Percentiles rank a stretch among this genome's conserved stretches.
phyloP scores from a whole-genome alignment of 2,329 filamentous ascomycete genomes.

The Ceratocystis alfenasii region DNA sequence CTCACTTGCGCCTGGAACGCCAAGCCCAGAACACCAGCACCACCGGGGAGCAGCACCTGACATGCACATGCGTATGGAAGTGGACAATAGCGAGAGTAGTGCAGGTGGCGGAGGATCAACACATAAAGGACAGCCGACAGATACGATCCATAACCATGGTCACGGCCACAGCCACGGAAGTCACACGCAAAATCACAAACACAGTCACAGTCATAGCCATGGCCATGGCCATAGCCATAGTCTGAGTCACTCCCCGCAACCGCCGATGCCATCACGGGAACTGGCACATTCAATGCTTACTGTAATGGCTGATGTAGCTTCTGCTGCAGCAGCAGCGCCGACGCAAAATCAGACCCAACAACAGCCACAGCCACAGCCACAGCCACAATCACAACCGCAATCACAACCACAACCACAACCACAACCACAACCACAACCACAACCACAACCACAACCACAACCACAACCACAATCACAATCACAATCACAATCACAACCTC shows the following conservation, averaged over 20 bases:
- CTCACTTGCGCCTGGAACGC: slow-evolving; percentile 19
- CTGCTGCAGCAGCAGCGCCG: slow-evolving; percentile 2
- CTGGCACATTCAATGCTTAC: slow-evolving; percentile 15
- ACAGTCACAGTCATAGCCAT: neutral
- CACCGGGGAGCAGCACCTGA: slow-evolving; percentile 12
- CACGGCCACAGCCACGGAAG: neutral
- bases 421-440: neutral
- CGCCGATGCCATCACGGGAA: slow-evolving; percentile 10
- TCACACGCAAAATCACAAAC: too few relatives aligned
- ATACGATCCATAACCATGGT: slow-evolving; percentile 4
- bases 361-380: neutral
- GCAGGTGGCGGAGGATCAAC: neutral
- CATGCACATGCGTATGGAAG: slow-evolving; percentile 20
- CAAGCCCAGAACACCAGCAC: slow-evolving; percentile 18
- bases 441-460: too few relatives aligned
- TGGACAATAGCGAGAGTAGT: neutral
- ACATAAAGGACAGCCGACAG: slow-evolving; percentile 5
- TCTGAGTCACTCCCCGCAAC: slow-evolving; percentile 16
- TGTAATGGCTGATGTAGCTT: slow-evolving; percentile 20
- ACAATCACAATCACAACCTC: too few relatives aligned
- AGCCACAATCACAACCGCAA: neutral
- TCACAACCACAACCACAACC: neutral
- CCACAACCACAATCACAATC: accelerated
- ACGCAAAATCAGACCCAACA: neutral
- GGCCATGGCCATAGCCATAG: slow-evolving; percentile 6